Base-by-base conservation (phyloP, 2,329 filamentous ascomycete species). In the Fulvia fulva region DNA sequence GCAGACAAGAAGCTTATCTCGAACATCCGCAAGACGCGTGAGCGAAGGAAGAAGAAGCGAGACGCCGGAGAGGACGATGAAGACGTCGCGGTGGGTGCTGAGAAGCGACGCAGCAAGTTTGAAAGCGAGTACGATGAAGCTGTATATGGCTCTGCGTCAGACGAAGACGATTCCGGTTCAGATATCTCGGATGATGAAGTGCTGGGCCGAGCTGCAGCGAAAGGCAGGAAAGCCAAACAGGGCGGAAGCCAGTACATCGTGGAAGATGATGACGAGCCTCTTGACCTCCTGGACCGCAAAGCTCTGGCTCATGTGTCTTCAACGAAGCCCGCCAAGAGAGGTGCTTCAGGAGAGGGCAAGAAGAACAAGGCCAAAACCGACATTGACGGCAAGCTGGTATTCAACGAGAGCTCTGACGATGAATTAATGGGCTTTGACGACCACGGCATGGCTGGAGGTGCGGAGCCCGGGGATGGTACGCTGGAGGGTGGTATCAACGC, bases 111-210 rank as follows among this genome's bases (percentile, higher is more conserved):
- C 71, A 78, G 83, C 68, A 85, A 86, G 59, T 96, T 95, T 71
- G 91, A 92, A 75, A 95, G 89, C 75, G 93, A 95, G 70, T 97
- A 94, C 74, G 93, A 97, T 73, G 89, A 96, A 74, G 92, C 93
- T n/a, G 84, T 99, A 32, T 96, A 97, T 71, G 92, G 91, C 71
- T 73, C 69, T 41, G 70, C 69, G 3, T 76, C 76, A 12, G 87
- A 80, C 51, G 81, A 77, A 12, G 87, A 80, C 51, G 81, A 77
- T 52, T 62, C 79, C 12, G 84, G 80, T 6, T 84, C 81, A 1
- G 86, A 84, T 57, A 83, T 85, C 58, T 85, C 84, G 9, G 85
- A 87, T 64, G 83, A 82, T 65, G 84, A 87, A 53, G 76, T 77
- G 64, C 74, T 79, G 3, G 77, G 77, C 19, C 65, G 71, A 43